A percentile compares a stretch with the other conserved stretches of the same genome.
These are phyloP conservation scores for Termitomyces eurrhizus DNA, from an alignment of 768 basidiomycete genomes.

Conservation along the genomic window DNA sequence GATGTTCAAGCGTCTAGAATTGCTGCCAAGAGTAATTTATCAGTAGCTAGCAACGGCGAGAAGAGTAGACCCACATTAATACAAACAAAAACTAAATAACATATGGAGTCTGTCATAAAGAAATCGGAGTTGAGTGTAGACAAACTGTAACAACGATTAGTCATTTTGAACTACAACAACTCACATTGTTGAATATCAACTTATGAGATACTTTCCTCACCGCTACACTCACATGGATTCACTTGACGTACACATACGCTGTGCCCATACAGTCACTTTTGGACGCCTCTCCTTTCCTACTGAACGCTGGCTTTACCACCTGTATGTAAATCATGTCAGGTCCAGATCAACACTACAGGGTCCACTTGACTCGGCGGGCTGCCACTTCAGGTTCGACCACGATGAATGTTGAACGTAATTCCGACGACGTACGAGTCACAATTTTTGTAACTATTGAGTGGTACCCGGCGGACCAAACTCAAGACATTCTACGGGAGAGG, in stretches of 20 bases:
- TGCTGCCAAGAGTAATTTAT: neutral
- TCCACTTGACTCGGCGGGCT: slow-evolving; percentile 9
- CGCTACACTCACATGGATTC: neutral
- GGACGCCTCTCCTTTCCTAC: neutral
- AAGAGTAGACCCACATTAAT: neutral
- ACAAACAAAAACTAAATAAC: neutral
- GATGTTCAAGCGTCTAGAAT: neutral
- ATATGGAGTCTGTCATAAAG: neutral
- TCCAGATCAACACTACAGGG: slow-evolving; percentile 14
- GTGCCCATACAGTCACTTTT: neutral
- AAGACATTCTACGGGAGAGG: slow-evolving; percentile 1
- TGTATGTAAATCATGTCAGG: slow-evolving; percentile 6
- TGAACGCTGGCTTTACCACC: neutral
- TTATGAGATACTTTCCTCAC: neutral
- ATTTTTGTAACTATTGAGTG: neutral
- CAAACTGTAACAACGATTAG: neutral
- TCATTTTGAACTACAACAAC: neutral
- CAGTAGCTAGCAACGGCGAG: neutral
- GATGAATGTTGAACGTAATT: slow-evolving; percentile 18
- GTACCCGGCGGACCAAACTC: slow-evolving; percentile 3
- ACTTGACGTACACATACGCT: neutral
- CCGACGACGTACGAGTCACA: slow-evolving; percentile 12
- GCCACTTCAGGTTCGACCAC: slow-evolving; percentile 19
- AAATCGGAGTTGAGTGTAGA: neutral
- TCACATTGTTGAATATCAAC: neutral